Percentiles rank a stretch among this genome's conserved stretches.
Conservation (phyloP, 768 basidiomycete genomes). For the Trametes coccinea region DNA sequence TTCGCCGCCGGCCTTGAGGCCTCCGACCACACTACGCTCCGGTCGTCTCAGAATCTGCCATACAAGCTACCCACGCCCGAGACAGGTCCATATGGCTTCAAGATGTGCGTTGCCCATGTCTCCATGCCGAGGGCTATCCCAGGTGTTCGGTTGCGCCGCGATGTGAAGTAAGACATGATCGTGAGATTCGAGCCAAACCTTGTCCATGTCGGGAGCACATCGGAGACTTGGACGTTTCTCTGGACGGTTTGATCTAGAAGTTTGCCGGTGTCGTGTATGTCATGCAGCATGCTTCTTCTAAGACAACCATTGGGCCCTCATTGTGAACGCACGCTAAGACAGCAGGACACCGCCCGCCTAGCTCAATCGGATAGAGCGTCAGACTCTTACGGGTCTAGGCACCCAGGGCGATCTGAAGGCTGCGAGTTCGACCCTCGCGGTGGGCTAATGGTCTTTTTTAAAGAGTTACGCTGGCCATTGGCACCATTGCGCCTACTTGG, state of each 20-base stretch:
- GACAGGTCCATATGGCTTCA: too few species aligned
- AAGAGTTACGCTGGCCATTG: background rate
- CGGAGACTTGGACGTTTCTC: background rate
- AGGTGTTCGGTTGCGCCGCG: background rate
- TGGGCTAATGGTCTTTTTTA: conserved; percentile 41
- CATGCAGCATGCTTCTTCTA: too few species aligned
- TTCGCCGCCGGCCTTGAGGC: background rate
- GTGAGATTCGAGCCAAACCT: background rate
- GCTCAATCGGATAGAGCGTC: conserved; percentile 71
- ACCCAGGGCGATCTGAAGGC: conserved; percentile 49
- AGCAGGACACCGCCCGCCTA: conserved; percentile 46
- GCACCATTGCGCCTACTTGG: too few species aligned
- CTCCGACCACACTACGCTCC: background rate
- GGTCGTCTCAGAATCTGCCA: background rate
- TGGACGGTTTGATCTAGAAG: too few species aligned
- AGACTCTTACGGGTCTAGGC: conserved; percentile 49
- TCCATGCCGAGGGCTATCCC: too few species aligned
- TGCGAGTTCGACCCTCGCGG: conserved; percentile 67
- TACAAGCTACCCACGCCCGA: background rate
- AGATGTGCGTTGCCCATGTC: too few species aligned
- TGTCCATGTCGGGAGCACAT: background rate
- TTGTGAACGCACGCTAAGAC: too few species aligned
- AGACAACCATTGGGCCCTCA: too few species aligned
- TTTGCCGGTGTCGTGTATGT: too few species aligned
- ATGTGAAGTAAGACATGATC: background rate